Evolutionary conservation across 495 filamentous ascomycete species (phyloP), one percentile per base, ranked within the genome.

Genomic region (Sabuloglossum arenarium): DNA sequence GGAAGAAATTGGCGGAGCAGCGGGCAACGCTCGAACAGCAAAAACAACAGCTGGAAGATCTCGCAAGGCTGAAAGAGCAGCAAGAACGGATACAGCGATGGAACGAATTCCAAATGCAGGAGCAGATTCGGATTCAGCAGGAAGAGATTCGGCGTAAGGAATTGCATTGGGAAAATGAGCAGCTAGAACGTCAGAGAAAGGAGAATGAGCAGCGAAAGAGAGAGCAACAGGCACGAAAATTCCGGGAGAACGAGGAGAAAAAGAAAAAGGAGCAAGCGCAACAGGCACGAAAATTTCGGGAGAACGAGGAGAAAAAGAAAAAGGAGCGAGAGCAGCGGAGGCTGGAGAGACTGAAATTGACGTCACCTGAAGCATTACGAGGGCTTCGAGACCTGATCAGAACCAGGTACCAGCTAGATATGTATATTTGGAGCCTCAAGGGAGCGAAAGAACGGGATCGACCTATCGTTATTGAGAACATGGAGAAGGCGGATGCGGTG

Each of bases 401-500:
- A 24, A 25, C 39, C n/a, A 56, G 43, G 47, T 60, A 60, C 31
- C 21, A 54, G 29, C 32, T 60, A 23, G 58, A 60, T 39, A 30
- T 60, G 12, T 10, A 31, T 0, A 60, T 60, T 46, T 60, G 58
- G 58, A 30, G 25, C 14, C 10, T 50, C 3, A 43, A 30, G 31
- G 43, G 30, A 2, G 54, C 27, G 12, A 30, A 54, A 23, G 14
- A 1, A 29, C 58, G 54, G 6, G 24, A 50, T 6, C 37, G 47
- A 28, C 46, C 43, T 9, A 14, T 50, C 32, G 46, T 60, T 5
- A 43, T 45, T 32, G 55, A 28, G 27, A 54, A 53, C 12, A 60
- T 57, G 58, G 55, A 60, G 25, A 27, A 60, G 47, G 42, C 58
- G 29, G 58, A 60, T 55, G 58, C 43, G 45, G 53, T 50, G 6